Evolutionary conservation across 805 yeast genomes (phyloP).

Genomic region (Ogataea wickerhamii): DNA sequence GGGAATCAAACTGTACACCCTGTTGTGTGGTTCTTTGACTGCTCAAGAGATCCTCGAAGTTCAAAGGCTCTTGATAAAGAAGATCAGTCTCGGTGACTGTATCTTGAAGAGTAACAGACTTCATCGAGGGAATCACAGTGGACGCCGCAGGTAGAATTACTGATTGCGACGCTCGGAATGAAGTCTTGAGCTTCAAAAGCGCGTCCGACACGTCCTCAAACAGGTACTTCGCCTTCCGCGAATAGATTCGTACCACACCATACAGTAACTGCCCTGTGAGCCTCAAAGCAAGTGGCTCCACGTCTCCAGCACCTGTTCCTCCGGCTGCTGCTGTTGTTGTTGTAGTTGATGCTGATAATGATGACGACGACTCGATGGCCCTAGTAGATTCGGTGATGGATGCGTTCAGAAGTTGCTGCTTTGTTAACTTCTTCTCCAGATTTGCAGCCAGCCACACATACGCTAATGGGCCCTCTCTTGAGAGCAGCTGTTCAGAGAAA

Average conservation of each 20-base stretch:
- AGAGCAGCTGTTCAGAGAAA: conserved; percentile 48
- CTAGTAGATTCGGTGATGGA: conserved; percentile 63
- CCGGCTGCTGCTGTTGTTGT: conserved; percentile 6
- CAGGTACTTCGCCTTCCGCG: conserved; percentile 77
- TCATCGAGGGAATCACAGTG: conserved; percentile 57
- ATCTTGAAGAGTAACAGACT: conserved; percentile 63
- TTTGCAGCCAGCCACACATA: conserved; percentile 93
- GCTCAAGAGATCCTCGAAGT: conserved; percentile 34
- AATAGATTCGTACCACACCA: conserved; percentile 84
- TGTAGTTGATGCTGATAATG: no score
- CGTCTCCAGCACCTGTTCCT: conserved; percentile 18
- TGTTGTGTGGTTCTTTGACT: conserved; percentile 11
- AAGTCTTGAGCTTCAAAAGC: conserved; percentile 62
- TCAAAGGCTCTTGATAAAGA: conserved; percentile 59
- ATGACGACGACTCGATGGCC: conserved; percentile 52
- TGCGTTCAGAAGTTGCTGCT: conserved; percentile 68
- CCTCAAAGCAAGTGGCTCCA: conserved; percentile 69
- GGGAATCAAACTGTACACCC: not conserved
- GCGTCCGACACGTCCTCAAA: conserved; percentile 82
- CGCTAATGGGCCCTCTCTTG: conserved; percentile 80
- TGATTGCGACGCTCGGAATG: conserved; percentile 49
- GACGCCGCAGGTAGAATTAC: conserved; percentile 58
- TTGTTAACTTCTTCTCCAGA: conserved; percentile 71
- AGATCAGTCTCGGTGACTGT: conserved; percentile 77
- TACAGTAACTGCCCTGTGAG: conserved; percentile 81